A percentile compares a stretch with the other conserved stretches of the same genome.
Conservation (phyloP, 306 rosid species). For the Citrullus colocynthis region DNA sequence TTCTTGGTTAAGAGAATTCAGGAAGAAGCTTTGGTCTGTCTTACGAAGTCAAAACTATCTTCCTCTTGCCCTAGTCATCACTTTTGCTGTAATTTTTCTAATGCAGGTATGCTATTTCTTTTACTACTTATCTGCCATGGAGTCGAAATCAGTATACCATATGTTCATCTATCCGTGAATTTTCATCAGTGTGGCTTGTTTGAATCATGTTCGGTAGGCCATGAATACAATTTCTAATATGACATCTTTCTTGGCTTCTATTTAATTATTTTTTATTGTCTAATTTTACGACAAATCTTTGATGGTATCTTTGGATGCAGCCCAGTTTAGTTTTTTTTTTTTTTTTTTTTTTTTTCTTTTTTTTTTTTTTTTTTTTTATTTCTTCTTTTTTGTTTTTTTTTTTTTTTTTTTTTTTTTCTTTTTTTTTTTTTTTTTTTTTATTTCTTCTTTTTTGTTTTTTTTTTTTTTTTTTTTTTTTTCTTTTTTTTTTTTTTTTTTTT, state of each 20-base stretch:
- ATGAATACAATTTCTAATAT: background rate
- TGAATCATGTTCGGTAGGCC: background rate
- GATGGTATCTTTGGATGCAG: background rate
- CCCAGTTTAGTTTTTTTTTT: too few relatives aligned
- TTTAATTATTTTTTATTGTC: background rate
- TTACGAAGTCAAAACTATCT: conserved; percentile 64
- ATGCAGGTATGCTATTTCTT: conserved; percentile 60
- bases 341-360: background rate
- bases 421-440: background rate
- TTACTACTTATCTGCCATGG: conserved; percentile 7
- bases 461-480: background rate
- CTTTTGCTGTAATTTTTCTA: conserved; percentile 63
- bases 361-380: background rate
- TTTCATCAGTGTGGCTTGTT: background rate
- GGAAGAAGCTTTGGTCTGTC: conserved; percentile 28
- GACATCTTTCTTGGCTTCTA: background rate
- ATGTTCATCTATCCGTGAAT: background rate
- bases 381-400: too few relatives aligned
- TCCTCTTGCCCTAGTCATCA: conserved; percentile 34
- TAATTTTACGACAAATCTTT: background rate
- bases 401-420: background rate
- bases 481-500: background rate
- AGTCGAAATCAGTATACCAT: background rate
- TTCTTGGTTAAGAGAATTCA: conserved; percentile 32
- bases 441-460: too few relatives aligned